Percentiles rank a stretch among this genome's conserved stretches.
Evolutionary conservation across 2,329 filamentous ascomycete genomes (phyloP).

Genomic region (Cladosporium cucumerinum): DNA sequence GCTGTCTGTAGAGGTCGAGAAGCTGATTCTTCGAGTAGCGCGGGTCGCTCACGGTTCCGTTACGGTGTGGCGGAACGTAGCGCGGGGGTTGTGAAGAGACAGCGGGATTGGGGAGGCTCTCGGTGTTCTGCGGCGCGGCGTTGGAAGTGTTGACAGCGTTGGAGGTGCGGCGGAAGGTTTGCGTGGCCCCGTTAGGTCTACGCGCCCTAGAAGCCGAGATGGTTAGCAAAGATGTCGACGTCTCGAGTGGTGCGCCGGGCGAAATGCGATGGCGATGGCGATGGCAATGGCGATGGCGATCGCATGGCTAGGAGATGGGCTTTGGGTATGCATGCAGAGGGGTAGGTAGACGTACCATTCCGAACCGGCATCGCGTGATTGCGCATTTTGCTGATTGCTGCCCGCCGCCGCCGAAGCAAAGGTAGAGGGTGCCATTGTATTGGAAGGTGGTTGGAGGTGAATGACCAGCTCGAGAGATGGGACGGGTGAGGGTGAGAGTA

Average conservation of each 20-base stretch:
- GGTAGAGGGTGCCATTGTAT: conserved; percentile 35
- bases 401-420: conserved; percentile 51
- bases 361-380: conserved; percentile 43
- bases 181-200: conserved; percentile 63
- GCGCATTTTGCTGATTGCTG: conserved; percentile 37
- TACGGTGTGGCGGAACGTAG: conserved; percentile 64
- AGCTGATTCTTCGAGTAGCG: conserved; percentile 79
- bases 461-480: neutral
- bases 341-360: conserved; percentile 44
- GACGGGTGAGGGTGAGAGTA: neutral
- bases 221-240: conserved; percentile 9
- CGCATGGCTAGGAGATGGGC: neutral
- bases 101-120: conserved; percentile 21
- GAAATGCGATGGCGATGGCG: neutral
- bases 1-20: conserved; percentile 66
- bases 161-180: conserved; percentile 64
- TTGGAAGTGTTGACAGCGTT: conserved; percentile 52
- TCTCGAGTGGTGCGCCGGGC: neutral
- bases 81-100: conserved; percentile 32
- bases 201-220: conserved; percentile 50
- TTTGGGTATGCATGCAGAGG: neutral
- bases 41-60: conserved; percentile 52
- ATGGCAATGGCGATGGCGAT: neutral
- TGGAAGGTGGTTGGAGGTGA: conserved; percentile 2
- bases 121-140: conserved; percentile 26